These are phyloP conservation scores for Syzygium aqueum DNA, from an alignment of 345 rosid genomes.

Conservation along the genomic window DNA sequence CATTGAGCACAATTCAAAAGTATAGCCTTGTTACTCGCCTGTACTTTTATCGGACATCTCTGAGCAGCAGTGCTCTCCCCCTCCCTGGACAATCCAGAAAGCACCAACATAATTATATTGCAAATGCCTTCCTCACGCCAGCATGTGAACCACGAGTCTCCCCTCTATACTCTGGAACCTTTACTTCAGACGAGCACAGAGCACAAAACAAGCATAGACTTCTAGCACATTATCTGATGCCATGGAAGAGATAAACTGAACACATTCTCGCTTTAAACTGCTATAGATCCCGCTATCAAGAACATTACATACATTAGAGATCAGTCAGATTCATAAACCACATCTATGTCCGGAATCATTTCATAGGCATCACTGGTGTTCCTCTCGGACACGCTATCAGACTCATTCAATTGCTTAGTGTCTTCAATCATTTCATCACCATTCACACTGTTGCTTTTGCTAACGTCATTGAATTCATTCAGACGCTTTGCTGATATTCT, in stretches of 20 bases:
- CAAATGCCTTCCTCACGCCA: neutral
- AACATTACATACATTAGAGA: neutral
- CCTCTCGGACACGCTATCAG: neutral
- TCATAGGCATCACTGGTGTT: neutral
- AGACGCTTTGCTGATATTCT: constrained; percentile 44
- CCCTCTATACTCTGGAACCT: neutral
- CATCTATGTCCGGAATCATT: neutral
- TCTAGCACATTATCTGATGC: neutral
- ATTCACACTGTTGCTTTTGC: neutral
- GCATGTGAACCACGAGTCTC: neutral
- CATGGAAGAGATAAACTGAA: neutral
- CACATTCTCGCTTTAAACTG: neutral
- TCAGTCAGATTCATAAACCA: neutral
- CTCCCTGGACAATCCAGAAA: neutral
- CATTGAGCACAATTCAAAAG: neutral
- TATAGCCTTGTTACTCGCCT: neutral
- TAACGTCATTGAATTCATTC: constrained; percentile 17
- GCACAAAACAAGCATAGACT: neutral
- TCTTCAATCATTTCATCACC: neutral
- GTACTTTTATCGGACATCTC: neutral
- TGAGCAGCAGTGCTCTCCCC: neutral
- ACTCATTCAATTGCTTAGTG: neutral
- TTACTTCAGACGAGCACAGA: neutral
- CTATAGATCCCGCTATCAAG: neutral
- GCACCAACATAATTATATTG: neutral